phyloP scores from a whole-genome alignment of 345 rosid species.

The Punica granatum region DNA sequence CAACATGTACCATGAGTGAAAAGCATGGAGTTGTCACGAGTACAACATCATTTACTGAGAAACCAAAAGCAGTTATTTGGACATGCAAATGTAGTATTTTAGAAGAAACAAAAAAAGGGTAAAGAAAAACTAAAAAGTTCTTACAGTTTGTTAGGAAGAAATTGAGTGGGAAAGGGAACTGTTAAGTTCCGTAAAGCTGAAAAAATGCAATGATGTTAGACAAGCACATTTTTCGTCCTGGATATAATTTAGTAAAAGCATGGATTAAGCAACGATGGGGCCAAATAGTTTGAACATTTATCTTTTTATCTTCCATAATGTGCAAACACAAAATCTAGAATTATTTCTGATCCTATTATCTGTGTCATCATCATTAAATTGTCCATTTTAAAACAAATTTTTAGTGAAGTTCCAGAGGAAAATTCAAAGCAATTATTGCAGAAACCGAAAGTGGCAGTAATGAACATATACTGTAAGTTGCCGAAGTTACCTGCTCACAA shows the following conservation, averaged over 20 bases:
- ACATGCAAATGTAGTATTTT: neutral
- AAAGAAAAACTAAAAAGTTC: neutral
- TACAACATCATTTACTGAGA: neutral
- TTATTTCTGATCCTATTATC: neutral
- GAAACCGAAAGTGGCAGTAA: neutral
- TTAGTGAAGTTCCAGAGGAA: neutral
- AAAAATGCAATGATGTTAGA: neutral
- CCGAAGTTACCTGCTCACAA: slow-evolving; percentile 69
- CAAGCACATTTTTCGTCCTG: neutral
- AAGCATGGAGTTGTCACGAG: neutral
- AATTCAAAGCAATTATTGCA: neutral
- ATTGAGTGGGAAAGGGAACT: neutral
- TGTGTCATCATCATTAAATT: neutral
- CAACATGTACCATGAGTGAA: neutral
- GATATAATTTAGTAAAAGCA: neutral
- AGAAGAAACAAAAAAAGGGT: too few relatives aligned
- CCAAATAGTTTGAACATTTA: neutral
- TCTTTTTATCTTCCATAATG: neutral
- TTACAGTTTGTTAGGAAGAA: neutral
- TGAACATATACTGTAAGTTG: slow-evolving; percentile 7
- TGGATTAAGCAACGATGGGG: neutral
- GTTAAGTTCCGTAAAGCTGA: neutral
- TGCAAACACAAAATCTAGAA: neutral
- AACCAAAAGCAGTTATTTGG: neutral
- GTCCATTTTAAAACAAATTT: neutral